Evolutionary conservation across 768 basidiomycete species (phyloP).

Genomic region (Ramaria sp.): DNA sequence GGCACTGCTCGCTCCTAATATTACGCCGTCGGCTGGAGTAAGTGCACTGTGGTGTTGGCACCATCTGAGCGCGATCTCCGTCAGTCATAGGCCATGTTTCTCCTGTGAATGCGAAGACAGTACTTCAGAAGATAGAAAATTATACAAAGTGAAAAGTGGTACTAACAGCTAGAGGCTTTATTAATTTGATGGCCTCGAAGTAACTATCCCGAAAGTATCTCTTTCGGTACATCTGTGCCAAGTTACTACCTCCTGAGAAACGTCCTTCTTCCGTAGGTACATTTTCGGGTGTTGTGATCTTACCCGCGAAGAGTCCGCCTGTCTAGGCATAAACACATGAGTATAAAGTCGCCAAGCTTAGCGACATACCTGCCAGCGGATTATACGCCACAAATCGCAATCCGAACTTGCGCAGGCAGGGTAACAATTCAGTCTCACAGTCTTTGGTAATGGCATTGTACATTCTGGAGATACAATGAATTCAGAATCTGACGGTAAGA

Average conservation of each 20-base stretch:
- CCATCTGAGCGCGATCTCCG: conserved; percentile 54
- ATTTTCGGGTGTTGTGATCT: conserved; percentile 21
- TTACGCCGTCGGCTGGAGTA: conserved; percentile 32
- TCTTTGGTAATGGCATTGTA: conserved; percentile 40
- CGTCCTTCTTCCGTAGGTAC: conserved; percentile 25
- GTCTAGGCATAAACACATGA: conserved; percentile 9
- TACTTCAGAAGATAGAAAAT: background rate
- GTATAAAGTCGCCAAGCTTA: conserved; percentile 4
- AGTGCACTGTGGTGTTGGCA: conserved; percentile 45
- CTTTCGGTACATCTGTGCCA: conserved; percentile 36
- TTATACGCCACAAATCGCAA: conserved; percentile 48
- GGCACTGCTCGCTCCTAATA: conserved; percentile 38
- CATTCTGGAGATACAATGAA: conserved; percentile 13
- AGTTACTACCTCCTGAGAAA: conserved; percentile 21
- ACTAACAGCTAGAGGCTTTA: conserved; percentile 32
- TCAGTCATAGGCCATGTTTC: conserved; percentile 35
- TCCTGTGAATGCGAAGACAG: conserved; percentile 19
- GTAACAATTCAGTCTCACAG: conserved; percentile 40
- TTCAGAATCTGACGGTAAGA: background rate
- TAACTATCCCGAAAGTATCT: conserved; percentile 34
- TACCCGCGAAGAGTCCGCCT: conserved; percentile 50
- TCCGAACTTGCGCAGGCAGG: conserved; percentile 47
- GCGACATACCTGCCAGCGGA: conserved; percentile 32
- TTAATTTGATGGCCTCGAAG: conserved; percentile 31
- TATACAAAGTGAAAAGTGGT: background rate